A percentile compares a stretch with the other conserved stretches of the same genome.
Evolutionary conservation across 1,284 basidiomycete species (phyloP).

Genomic region (Wolfiporia cocos): DNA sequence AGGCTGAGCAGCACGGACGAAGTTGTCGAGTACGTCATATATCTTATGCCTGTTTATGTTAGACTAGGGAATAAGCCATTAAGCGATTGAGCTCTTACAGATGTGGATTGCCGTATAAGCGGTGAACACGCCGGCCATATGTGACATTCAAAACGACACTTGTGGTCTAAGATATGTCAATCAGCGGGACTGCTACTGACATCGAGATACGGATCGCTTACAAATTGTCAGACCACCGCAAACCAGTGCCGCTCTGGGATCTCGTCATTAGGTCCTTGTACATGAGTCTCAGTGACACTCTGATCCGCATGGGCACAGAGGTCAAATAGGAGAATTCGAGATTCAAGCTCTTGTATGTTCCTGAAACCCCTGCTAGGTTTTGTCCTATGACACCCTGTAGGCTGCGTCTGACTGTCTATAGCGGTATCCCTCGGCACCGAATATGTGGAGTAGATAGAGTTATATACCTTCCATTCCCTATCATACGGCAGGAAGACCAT

Average conservation of each 20-base stretch:
- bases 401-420: slow-evolving; percentile 15
- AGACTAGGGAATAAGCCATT: background rate
- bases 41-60: slow-evolving; percentile 2
- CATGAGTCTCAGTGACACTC: background rate
- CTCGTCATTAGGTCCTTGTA: slow-evolving; percentile 3
- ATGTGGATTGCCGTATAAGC: background rate
- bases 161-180: background rate
- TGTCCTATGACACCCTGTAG: slow-evolving; percentile 20
- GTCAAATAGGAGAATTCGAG: background rate
- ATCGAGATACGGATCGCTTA: slow-evolving; percentile 4
- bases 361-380: slow-evolving; percentile 17
- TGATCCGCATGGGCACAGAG: background rate
- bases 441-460: background rate
- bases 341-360: slow-evolving; percentile 12
- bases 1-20: slow-evolving; percentile 1
- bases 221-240: slow-evolving; percentile 21
- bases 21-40: slow-evolving; percentile 2
- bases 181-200: background rate
- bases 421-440: background rate
- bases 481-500: slow-evolving; percentile 24
- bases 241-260: slow-evolving; percentile 25
- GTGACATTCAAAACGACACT: slow-evolving; percentile 2
- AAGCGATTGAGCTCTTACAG: background rate
- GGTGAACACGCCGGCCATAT: slow-evolving; percentile 4
- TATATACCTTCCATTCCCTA: slow-evolving; percentile 22